phyloP scores from a whole-genome alignment of 306 rosid species.

The Bauhinia variegata region DNA sequence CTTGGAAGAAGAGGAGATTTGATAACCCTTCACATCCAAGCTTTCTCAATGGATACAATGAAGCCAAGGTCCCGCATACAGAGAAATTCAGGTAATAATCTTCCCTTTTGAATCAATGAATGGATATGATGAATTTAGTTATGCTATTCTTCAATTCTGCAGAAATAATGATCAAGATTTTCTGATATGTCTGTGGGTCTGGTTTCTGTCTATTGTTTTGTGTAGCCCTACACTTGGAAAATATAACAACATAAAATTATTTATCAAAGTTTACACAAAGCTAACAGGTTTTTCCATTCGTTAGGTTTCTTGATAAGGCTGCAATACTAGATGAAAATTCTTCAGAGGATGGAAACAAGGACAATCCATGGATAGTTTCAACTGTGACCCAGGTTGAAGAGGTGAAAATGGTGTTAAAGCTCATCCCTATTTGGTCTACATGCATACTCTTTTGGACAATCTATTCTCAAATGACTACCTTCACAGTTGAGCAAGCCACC shows the following conservation, averaged over 20 bases:
- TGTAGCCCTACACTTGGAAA: too few species aligned
- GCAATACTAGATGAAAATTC: conserved; percentile 66
- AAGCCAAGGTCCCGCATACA: conserved; percentile 70
- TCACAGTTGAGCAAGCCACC: conserved; percentile 96
- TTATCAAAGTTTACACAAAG: not conserved
- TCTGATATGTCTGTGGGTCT: too few species aligned
- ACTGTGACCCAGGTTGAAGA: conserved; percentile 86
- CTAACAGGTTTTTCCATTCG: conserved; percentile 25
- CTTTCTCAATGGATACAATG: conserved; percentile 64
- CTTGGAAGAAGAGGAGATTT: conserved; percentile 74
- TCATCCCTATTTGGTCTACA: conserved; percentile 91
- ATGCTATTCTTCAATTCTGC: conserved; percentile 27
- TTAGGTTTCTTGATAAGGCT: conserved; percentile 89
- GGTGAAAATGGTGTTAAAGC: conserved; percentile 83
- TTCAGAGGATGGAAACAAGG: conserved; percentile 44
- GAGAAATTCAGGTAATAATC: conserved; percentile 58
- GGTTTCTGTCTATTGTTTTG: too few species aligned
- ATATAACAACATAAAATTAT: not conserved
- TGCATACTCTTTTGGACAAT: conserved; percentile 94
- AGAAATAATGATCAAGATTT: too few species aligned
- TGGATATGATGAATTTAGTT: conserved; percentile 3
- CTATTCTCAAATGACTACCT: conserved; percentile 91
- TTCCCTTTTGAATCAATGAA: not conserved
- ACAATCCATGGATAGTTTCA: conserved; percentile 68
- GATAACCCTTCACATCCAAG: conserved; percentile 61